Percentiles rank a stretch among this genome's conserved stretches.
Conservation (phyloP, 306 rosid genomes). For the Trichosanthes truncata region DNA sequence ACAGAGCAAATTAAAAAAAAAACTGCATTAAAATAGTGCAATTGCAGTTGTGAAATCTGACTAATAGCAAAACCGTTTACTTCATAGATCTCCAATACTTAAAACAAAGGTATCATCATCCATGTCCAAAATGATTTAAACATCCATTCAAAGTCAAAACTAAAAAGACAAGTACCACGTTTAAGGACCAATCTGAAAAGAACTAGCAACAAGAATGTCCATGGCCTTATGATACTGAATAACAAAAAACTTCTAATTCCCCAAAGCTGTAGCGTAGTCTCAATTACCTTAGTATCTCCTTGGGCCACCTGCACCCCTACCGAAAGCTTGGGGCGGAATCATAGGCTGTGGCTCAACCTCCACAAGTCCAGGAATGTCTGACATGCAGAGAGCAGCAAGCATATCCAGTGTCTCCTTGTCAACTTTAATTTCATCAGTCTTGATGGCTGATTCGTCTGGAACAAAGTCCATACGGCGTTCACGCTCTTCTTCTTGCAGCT, state of each 20-base stretch:
- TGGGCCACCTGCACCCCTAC: constrained; percentile 22
- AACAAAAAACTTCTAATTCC: not conserved
- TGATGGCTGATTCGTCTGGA: constrained; percentile 27
- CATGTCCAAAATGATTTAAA: constrained; percentile 8
- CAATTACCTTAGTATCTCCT: constrained; percentile 20
- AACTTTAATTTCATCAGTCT: constrained; percentile 17
- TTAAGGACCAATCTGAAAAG: not conserved
- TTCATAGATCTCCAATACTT: constrained; percentile 3
- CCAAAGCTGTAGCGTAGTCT: not conserved
- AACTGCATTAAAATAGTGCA: not conserved
- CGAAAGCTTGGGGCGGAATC: constrained; percentile 15
- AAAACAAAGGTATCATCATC: not conserved
- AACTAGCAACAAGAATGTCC: not conserved
- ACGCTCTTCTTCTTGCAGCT: constrained; percentile 28
- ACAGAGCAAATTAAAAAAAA: not conserved
- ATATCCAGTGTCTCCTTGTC: constrained; percentile 27
- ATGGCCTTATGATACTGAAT: not conserved
- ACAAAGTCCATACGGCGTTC: constrained; percentile 31
- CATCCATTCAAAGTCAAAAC: constrained; percentile 7
- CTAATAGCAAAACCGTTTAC: constrained; percentile 1
- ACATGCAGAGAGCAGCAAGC: constrained; percentile 25
- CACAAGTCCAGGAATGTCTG: constrained; percentile 25
- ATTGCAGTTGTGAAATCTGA: not conserved
- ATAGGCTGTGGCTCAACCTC: constrained; percentile 20
- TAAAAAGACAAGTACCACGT: not conserved